Evolutionary conservation across 2,329 filamentous ascomycete genomes (phyloP), one percentile per base, ranked within the genome.

Genomic region (Hypoxylon sp.): DNA sequence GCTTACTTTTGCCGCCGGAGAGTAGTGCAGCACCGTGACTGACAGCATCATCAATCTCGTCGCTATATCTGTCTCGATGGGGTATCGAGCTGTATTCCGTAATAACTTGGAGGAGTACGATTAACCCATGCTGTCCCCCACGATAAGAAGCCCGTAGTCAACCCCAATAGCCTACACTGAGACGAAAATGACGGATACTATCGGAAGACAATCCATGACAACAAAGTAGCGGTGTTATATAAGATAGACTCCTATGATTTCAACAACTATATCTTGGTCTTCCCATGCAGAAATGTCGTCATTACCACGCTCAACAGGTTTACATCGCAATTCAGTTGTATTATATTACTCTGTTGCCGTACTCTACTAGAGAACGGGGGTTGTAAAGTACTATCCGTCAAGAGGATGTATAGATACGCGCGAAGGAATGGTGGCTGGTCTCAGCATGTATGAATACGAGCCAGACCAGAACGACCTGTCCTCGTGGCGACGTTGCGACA

Each of bases 371-470:
- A 27, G 5, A 2, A 6, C 8, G 15, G 31, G 27, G 10, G 19
- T 56, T 56, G 54, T 56, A 47, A 15, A 35, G 29, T 17, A 48
- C 8, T 56, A 19, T 4, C 6, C 48, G 4, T 6, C 10, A 42
- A 31, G 35, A 56, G 6, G 29, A 54, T 11, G 21, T 46, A 44
- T 31, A 11, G 13, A 53, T 50, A 50, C 10, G 31, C 27, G 31
- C 15, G 47, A 37, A 54, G 31, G 24, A 51, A 21, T 6, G 15
- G 21, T 39, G 55, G 31, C 31, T 50, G 17, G n/a, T 58, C 15
- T 39, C 24, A 32, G 17, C 8, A 21, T 35, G 17, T 47, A 39
- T 52, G 21, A 47, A 53, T 31, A 54, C 42, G 54, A n/a, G 24
- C 19, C 13, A 47, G 27, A 48, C n/a, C 8, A 17, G 32, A 32